Conservation (phyloP, 768 basidiomycete genomes). For the Cystofilobasidium macerans region DNA sequence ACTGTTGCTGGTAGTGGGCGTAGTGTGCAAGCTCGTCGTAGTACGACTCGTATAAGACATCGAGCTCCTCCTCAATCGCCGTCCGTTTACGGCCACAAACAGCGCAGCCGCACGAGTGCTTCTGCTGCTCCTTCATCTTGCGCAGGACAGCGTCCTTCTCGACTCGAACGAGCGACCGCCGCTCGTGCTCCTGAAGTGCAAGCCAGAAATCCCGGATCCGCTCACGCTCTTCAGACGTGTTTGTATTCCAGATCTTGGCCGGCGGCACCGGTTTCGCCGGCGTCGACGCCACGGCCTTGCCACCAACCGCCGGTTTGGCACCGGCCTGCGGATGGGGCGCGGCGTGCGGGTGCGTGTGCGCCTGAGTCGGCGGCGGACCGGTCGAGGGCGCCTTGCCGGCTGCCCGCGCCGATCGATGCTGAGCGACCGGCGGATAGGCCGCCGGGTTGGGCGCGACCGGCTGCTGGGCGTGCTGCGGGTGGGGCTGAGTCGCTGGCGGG, state of each 20-base stretch:
- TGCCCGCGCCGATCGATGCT: slow-evolving; percentile 38
- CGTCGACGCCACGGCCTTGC: slow-evolving; percentile 33
- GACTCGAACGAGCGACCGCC: slow-evolving; percentile 82
- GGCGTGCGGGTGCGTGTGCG: slow-evolving; percentile 37
- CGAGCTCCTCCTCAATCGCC: slow-evolving; percentile 99
- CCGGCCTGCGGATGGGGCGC: slow-evolving; percentile 27
- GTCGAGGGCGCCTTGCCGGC: slow-evolving; percentile 39
- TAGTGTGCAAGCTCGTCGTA: slow-evolving; percentile 99
- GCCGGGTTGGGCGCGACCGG: slow-evolving; percentile 1
- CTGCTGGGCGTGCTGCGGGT: slow-evolving; percentile 23
- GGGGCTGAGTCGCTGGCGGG: slow-evolving; percentile 29
- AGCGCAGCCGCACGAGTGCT: slow-evolving; percentile 87
- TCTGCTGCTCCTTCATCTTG: slow-evolving; percentile 99
- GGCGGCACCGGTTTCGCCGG: slow-evolving; percentile 32
- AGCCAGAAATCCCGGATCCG: slow-evolving; percentile 98
- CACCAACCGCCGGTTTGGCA: slow-evolving; percentile 47
- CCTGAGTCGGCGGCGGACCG: slow-evolving; percentile 32
- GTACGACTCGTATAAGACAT: slow-evolving; percentile 99
- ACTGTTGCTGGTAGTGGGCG: slow-evolving; percentile 56
- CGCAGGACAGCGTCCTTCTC: slow-evolving; percentile 95
- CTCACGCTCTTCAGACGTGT: slow-evolving; percentile 82
- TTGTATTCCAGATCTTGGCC: slow-evolving; percentile 85
- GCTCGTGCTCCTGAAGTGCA: slow-evolving; percentile 77
- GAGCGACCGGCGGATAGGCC: slow-evolving; percentile 19
- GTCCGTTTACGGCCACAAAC: slow-evolving; percentile 96